Evolutionary conservation across 257 asterid genomes (phyloP), one percentile per base, ranked within the genome.

Genomic region (Primulina eburnea): DNA sequence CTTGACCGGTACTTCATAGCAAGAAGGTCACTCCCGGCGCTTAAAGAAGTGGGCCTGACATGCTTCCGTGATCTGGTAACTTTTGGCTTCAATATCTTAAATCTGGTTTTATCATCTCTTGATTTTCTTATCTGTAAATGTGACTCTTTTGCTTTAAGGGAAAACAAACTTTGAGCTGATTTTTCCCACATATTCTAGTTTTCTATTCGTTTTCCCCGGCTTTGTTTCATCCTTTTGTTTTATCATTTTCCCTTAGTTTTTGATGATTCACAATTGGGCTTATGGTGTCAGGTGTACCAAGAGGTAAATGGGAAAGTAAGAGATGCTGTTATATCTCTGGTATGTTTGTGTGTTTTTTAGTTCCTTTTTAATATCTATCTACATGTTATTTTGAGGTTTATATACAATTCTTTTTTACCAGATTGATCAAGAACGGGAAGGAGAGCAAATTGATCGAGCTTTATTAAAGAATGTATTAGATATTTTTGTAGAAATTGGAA

Each of bases 1-100:
- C 96, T 94, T 62, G 99, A 94, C 72, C 95, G 99, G 40, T 94
- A 94, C 83, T 94, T 94, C 82, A 87, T 92, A 69, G 93, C 98
- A 71, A 84, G 99, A 77, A 89, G 98, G 82, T 92, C 99, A 18
- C 97, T 94, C 77, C 98, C 98, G 26, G 80, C 90, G 32, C 95
- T 94, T 60, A 85, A 79, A 67, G 96, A 92, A 85, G 99, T 94
- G 79, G 99, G 97, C 62, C 83, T 94, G 72, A 76, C 97, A 37
- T 89, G 98, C 87, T 94, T 92, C 79, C 84, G 99, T 17, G 98
- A 88, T 50, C 87, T 75, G 99, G 99, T 94, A 89, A 77, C 32
- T 59, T 74, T 38, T 34, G 10, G 38, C 30, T 68, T 75, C 65
- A 10, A 55, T 65, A 52, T 71, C 26, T 24, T 24, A 24, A 24